phyloP scores from a whole-genome alignment of 495 filamentous ascomycete genomes.

The Penicillium lividum region DNA sequence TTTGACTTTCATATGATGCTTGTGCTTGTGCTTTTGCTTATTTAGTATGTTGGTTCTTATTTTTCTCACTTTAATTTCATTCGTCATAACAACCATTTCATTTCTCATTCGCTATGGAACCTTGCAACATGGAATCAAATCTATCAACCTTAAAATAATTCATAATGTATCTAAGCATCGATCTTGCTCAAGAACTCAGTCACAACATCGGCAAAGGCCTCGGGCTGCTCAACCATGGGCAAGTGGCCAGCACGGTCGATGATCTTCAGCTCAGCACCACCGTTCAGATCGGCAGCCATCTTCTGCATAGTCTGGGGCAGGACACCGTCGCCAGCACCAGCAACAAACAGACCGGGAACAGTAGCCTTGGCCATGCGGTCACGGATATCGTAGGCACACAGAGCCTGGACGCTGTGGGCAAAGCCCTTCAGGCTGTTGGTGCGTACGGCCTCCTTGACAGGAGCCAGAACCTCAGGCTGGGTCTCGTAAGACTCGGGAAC shows the following conservation, averaged over 20 bases:
- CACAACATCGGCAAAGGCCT: slow-evolving; percentile 63
- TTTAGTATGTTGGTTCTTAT: not conserved
- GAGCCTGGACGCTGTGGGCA: slow-evolving; percentile 64
- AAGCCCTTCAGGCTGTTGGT: slow-evolving; percentile 70
- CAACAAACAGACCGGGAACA: slow-evolving; percentile 66
- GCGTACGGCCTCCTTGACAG: slow-evolving; percentile 60
- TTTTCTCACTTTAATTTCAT: not conserved
- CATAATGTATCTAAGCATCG: slow-evolving; percentile 17
- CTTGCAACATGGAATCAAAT: not conserved
- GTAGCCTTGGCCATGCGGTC: slow-evolving; percentile 57
- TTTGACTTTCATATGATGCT: not conserved
- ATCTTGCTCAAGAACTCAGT: slow-evolving; percentile 49
- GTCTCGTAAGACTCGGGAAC: slow-evolving; percentile 59
- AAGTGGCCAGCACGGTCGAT: slow-evolving; percentile 72
- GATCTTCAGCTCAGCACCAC: slow-evolving; percentile 56
- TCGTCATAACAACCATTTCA: slow-evolving; percentile 5
- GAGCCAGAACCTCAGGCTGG: slow-evolving; percentile 49
- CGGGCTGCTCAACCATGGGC: slow-evolving; percentile 78
- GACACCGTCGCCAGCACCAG: slow-evolving; percentile 71
- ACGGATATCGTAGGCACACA: slow-evolving; percentile 75
- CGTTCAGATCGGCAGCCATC: slow-evolving; percentile 59
- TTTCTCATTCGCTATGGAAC: slow-evolving; percentile 10
- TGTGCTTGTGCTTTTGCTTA: not conserved
- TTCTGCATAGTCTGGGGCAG: slow-evolving; percentile 75
- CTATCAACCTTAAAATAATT: not conserved